Conservation (phyloP, 2,329 filamentous ascomycete genomes). For the Myriosclerotinia curreyana region DNA sequence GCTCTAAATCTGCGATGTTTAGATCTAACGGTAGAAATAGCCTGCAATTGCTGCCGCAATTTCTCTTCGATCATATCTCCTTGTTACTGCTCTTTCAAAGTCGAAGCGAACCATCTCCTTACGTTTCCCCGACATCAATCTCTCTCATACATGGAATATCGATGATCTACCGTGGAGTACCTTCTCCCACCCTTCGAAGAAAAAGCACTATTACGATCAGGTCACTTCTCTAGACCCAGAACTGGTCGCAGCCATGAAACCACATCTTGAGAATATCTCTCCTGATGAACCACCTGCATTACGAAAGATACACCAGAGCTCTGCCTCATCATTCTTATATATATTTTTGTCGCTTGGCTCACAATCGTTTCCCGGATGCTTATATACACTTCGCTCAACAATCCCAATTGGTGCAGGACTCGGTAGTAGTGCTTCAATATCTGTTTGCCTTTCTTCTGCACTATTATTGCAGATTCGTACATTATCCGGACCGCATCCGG, state of each 20-base stretch:
- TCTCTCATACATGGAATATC: conserved; percentile 92
- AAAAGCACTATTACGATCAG: conserved; percentile 91
- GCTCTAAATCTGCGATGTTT: neutral
- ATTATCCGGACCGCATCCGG: conserved; percentile 83
- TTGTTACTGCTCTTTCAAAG: conserved; percentile 91
- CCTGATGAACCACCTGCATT: conserved; percentile 61
- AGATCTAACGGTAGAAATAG: conserved; percentile 43
- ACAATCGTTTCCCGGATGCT: conserved; percentile 72
- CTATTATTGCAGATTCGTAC: conserved; percentile 85
- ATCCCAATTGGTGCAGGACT: conserved; percentile 90
- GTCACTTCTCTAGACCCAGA: conserved; percentile 82
- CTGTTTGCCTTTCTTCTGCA: conserved; percentile 81
- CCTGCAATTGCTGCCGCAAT: conserved; percentile 93
- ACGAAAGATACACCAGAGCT: conserved; percentile 79
- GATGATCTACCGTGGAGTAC: conserved; percentile 82
- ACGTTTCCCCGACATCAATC: conserved; percentile 84
- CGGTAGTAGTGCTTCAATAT: conserved; percentile 91
- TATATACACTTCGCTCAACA: conserved; percentile 89
- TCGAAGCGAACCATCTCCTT: conserved; percentile 84
- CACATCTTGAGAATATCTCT: conserved; percentile 72
- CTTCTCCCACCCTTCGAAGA: conserved; percentile 79
- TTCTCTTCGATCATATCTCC: conserved; percentile 91
- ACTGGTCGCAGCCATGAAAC: conserved; percentile 74
- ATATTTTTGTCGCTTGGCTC: conserved; percentile 85
- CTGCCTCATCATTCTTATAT: conserved; percentile 85